Base-by-base conservation (phyloP, 257 asterid genomes). In the Dorcoceras hygrometricum region DNA sequence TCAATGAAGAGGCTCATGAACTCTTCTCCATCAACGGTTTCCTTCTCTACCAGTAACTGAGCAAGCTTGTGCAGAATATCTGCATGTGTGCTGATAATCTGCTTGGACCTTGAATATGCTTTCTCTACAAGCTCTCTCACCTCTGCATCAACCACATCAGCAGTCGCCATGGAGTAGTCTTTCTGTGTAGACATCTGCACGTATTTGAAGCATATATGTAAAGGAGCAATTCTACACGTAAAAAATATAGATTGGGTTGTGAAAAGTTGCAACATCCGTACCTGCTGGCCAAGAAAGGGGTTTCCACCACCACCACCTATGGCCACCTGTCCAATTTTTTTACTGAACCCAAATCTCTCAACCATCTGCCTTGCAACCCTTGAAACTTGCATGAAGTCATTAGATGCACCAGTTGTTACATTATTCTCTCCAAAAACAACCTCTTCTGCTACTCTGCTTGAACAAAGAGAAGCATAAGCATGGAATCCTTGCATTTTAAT, bases 401-500 rank as follows among this genome's bases (percentile, higher is more conserved):
- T 88, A 26, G 99, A 94, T 59, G 99, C 98, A n/a, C 99, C 99
- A 11, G 99, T 94, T n/a, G 96, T 94, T 23, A 94, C 99, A 6
- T 90, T 90, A 16, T 94, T 91, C 39, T 74, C 14, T 36, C 97
- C 97, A 57, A 88, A 90, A 23, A 94, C 88, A 48, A 90, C 95
- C 82, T 90, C 96, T 71, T 90, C 97, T 3, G 97, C 97, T 23
- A 90, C 89, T 76, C 97, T 94, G 86, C 57, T 69, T 12, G 27
- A 64, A 22, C 24, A 31, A 59, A 54, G 46, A 66, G 61, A 71
- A 64, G 51, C 51, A 43, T 14, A 12, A 43, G 19, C 51, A 16
- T 43, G 51, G n/a, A 12, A 4, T 43, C 51, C 51, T 14, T 3
- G 51, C 20, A 16, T 46, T 46, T 46, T 5, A 46, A 22, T 16